phyloP scores from a whole-genome alignment of 2,329 filamentous ascomycete species.

The Eutypa lata region DNA sequence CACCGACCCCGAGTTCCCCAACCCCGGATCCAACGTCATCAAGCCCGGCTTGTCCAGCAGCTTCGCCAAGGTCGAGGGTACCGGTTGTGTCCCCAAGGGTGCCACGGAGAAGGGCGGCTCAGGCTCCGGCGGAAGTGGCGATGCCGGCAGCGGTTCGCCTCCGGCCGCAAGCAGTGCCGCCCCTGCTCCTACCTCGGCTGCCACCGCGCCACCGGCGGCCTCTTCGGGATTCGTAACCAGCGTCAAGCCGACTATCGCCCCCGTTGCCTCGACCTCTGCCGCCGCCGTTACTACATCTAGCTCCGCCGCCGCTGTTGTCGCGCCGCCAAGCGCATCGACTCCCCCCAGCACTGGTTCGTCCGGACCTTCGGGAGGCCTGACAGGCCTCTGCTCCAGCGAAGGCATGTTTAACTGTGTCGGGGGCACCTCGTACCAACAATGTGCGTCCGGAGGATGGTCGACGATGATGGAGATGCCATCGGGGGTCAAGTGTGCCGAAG shows the following conservation, averaged over 20 bases:
- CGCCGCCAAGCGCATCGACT: slow-evolving; percentile 9
- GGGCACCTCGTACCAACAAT: slow-evolving; percentile 31
- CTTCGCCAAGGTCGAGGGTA: slow-evolving; percentile 21
- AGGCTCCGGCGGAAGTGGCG: slow-evolving; percentile 11
- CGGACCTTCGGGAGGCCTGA: slow-evolving; percentile 16
- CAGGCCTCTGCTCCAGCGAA: slow-evolving; percentile 28
- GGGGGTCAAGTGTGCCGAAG: slow-evolving; percentile 26
- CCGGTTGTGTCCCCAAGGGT: slow-evolving; percentile 27
- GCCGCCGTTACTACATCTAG: slow-evolving; percentile 5
- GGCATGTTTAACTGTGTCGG: slow-evolving; percentile 33
- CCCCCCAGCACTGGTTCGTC: slow-evolving; percentile 7
- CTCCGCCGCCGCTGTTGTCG: slow-evolving; percentile 7
- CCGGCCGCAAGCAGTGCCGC: neutral
- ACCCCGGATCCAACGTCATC: slow-evolving; percentile 56
- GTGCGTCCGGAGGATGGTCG: slow-evolving; percentile 30
- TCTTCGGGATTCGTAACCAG: slow-evolving; percentile 8
- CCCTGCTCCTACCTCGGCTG: neutral
- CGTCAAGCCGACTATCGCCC: slow-evolving; percentile 5
- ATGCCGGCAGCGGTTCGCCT: slow-evolving; percentile 2
- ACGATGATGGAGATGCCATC: slow-evolving; percentile 23
- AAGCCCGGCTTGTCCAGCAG: slow-evolving; percentile 31
- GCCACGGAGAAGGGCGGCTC: slow-evolving; percentile 15
- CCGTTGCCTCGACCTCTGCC: slow-evolving; percentile 8
- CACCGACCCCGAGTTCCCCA: slow-evolving; percentile 58
- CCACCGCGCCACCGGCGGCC: neutral